Conservation (phyloP, 768 basidiomycete species). For the Filobasidium wieringae region DNA sequence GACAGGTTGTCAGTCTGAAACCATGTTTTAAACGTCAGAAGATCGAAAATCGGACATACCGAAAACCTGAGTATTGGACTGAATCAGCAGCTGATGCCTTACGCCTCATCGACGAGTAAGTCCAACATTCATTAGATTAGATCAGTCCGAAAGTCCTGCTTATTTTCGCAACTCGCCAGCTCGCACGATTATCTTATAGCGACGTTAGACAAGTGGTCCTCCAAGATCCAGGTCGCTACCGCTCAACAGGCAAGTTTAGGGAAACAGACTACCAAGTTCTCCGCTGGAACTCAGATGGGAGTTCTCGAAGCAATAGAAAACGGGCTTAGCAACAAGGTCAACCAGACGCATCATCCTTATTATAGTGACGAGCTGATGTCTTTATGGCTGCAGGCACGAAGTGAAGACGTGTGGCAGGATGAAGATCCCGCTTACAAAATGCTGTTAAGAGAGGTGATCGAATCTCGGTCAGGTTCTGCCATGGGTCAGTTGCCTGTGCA, state of each 20-base stretch:
- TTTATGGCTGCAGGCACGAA: constrained; percentile 9
- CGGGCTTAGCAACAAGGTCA: constrained; percentile 42
- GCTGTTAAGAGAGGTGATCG: constrained; percentile 80
- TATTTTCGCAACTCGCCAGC: no score
- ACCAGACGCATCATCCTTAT: constrained; percentile 2
- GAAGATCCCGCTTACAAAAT: constrained; percentile 61
- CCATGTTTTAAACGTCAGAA: neutral
- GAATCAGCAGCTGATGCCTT: constrained; percentile 23
- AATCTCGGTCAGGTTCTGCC: constrained; percentile 41
- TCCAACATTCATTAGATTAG: constrained; percentile 5
- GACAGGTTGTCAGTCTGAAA: neutral
- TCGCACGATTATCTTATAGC: constrained; percentile 63
- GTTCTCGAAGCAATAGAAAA: constrained; percentile 69
- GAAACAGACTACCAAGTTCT: constrained; percentile 50
- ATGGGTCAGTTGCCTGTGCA: constrained; percentile 16
- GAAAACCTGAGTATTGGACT: constrained; percentile 15
- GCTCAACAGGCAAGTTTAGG: constrained; percentile 45
- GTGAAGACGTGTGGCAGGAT: constrained; percentile 18
- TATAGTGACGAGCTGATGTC: neutral
- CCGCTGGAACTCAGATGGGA: constrained; percentile 38
- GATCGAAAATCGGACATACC: constrained; percentile 15
- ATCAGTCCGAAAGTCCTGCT: neutral
- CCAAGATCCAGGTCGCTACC: constrained; percentile 86
- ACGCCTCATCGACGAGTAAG: constrained; percentile 25
- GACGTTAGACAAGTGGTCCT: constrained; percentile 85